These are phyloP conservation scores for Lachnellula hyalina DNA, from an alignment of 2,329 filamentous ascomycete species.

Conservation along the genomic window DNA sequence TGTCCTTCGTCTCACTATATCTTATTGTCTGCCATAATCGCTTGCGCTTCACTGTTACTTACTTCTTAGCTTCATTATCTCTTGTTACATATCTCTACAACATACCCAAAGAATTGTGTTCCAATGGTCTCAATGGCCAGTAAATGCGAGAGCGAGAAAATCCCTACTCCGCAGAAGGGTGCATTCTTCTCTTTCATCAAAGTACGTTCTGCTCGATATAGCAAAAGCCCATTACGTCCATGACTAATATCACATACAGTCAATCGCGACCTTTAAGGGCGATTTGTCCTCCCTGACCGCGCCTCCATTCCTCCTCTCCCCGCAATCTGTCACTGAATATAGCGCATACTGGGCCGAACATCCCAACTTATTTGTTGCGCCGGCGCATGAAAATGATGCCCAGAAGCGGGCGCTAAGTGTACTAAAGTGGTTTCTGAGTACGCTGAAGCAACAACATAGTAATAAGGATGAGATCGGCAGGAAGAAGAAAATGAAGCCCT, in stretches of 20 bases:
- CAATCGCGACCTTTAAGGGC: conserved; percentile 76
- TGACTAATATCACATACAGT: conserved; percentile 35
- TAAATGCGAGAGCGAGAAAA: conserved; percentile 17
- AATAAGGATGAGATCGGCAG: conserved; percentile 60
- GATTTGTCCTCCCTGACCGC: conserved; percentile 76
- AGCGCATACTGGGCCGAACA: conserved; percentile 79
- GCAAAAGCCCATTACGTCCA: not conserved
- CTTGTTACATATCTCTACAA: not conserved
- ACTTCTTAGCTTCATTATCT: not conserved
- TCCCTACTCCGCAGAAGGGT: conserved; percentile 23
- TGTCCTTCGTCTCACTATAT: not conserved
- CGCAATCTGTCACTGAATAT: conserved; percentile 73
- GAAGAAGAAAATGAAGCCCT: conserved; percentile 88
- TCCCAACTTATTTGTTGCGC: conserved; percentile 71
- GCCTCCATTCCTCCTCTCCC: conserved; percentile 77
- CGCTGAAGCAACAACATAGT: conserved; percentile 78
- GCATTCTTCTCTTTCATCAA: conserved; percentile 30
- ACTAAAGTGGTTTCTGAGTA: conserved; percentile 91
- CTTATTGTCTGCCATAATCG: not conserved
- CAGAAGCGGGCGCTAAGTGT: conserved; percentile 81
- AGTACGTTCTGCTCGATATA: conserved; percentile 14
- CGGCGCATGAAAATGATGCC: conserved; percentile 70
- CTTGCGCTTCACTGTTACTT: not conserved
- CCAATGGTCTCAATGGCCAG: conserved; percentile 3
- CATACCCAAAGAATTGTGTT: not conserved